Base-by-base conservation (phyloP, 2,329 filamentous ascomycete species). In the Cytospora piceae region DNA sequence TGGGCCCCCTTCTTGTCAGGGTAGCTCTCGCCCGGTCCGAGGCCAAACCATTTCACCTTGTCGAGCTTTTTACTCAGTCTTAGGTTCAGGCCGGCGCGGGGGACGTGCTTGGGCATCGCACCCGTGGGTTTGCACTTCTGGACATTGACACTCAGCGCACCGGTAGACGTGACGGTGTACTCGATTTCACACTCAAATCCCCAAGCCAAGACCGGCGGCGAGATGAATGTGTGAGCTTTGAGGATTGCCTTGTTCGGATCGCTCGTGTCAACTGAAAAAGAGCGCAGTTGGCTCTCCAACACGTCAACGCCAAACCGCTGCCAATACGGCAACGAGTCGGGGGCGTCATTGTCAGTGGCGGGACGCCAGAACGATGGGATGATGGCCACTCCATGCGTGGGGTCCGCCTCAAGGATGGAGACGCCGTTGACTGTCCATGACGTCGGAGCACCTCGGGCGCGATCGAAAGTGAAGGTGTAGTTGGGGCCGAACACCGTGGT, bases 21-120 rank as follows among this genome's bases (percentile, higher is more conserved):
- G 73, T 90, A 91, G 9, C 81, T 83, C 74, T 90, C 87, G 11
- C 85, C 86, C 0, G 86, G 86, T 0, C 88, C 88, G 6, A 83
- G 83, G 7, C 88, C 88, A 67, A 85, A 84, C 87, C 87, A 91
- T 12, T 77, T 74, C 4, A 85, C 83, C 0, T 74, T 69, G 58
- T 83, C 77, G 29, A 87, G 80, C 0, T 73, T 61, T 39, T 78
- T 73, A 5, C 79, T 77, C 0, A 89, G 74, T 39, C 81, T 79
- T 5, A 90, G 71, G 60, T 87, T 81, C 4, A 91, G 77, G 0
- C 89, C 89, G 29, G 89, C 80, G 11, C 89, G 81, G 0, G 89
- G 87, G 0, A 91, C 74, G 46, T 84, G 84, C 4, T 76, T 75
- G 0, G 87, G 87, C 2, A 79, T 76, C 15, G 81, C 79, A 0